Conservation (phyloP, 495 filamentous ascomycete species). For the Physcia stellaris region DNA sequence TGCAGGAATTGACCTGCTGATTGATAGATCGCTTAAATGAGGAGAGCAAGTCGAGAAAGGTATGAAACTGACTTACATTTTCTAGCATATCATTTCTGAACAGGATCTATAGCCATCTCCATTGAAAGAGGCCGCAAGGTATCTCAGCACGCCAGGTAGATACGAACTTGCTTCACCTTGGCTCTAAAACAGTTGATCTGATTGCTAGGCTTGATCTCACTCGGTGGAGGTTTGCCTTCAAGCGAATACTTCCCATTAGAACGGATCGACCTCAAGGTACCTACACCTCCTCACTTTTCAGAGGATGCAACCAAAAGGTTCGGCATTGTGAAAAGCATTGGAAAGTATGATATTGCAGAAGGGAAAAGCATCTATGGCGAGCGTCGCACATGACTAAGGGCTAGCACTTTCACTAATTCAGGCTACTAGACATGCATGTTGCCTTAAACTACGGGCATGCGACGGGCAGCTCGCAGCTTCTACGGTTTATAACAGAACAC, state of each 20-base stretch:
- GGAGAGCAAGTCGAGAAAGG: constrained; percentile 37
- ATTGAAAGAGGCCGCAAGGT: constrained; percentile 66
- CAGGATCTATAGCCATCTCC: constrained; percentile 11
- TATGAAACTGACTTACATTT: too few species aligned
- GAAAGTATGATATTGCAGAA: constrained; percentile 67
- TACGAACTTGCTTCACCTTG: not conserved
- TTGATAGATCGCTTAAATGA: constrained; percentile 37
- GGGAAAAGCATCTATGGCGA: constrained; percentile 47
- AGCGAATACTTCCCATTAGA: constrained; percentile 82
- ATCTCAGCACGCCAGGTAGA: constrained; percentile 54
- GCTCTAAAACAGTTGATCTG: not conserved
- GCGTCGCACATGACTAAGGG: too few species aligned
- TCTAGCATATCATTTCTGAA: too few species aligned
- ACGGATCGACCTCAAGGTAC: constrained; percentile 53
- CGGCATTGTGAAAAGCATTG: constrained; percentile 44
- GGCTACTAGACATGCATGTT: constrained; percentile 52
- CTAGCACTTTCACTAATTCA: constrained; percentile 10
- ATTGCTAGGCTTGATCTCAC: constrained; percentile 53
- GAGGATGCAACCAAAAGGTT: constrained; percentile 42
- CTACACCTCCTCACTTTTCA: constrained; percentile 51
- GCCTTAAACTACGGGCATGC: constrained; percentile 86
- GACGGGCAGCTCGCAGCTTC: constrained; percentile 69
- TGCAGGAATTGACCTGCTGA: not conserved
- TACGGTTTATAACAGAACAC: constrained; percentile 85
- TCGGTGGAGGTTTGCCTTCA: constrained; percentile 85